A percentile compares a stretch with the other conserved stretches of the same genome.
Conservation (phyloP, 2,329 filamentous ascomycete genomes). For the Exophiala calicioides region DNA sequence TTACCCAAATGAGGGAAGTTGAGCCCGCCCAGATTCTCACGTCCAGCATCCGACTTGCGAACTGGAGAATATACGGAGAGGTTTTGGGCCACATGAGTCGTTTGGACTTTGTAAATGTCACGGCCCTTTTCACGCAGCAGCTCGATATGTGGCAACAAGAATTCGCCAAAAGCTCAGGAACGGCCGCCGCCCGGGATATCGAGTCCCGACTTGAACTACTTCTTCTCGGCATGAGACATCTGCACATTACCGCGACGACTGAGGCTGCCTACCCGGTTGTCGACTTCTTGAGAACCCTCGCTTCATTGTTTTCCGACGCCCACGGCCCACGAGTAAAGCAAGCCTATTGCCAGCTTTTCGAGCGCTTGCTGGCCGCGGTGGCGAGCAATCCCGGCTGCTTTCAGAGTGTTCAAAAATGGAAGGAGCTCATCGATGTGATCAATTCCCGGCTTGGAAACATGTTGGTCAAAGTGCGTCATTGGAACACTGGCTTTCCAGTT, state of each 20-base stretch:
- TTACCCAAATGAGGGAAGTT: slow-evolving; percentile 86
- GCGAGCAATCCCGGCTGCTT: slow-evolving; percentile 78
- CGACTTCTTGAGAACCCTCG: slow-evolving; percentile 80
- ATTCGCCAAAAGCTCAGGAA: slow-evolving; percentile 63
- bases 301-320: slow-evolving; percentile 77
- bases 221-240: slow-evolving; percentile 85
- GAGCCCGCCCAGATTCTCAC: slow-evolving; percentile 72
- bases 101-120: slow-evolving; percentile 82
- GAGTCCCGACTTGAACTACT: slow-evolving; percentile 86
- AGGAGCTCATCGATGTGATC: slow-evolving; percentile 76
- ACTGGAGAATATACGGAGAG: slow-evolving; percentile 93
- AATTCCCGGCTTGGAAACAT: slow-evolving; percentile 79
- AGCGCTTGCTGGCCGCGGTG: slow-evolving; percentile 81
- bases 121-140: slow-evolving; percentile 77
- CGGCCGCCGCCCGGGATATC: slow-evolving; percentile 62
- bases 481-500: slow-evolving; percentile 83
- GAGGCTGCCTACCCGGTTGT: slow-evolving; percentile 60
- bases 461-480: slow-evolving; percentile 88
- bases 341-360: slow-evolving; percentile 89
- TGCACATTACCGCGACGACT: slow-evolving; percentile 73
- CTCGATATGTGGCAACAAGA: slow-evolving; percentile 77
- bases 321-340: slow-evolving; percentile 91
- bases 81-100: slow-evolving; percentile 95
- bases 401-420: slow-evolving; percentile 80
- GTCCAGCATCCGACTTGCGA: slow-evolving; percentile 83